A percentile compares a stretch with the other conserved stretches of the same genome.
Evolutionary conservation across 179 eudicot genomes (phyloP).

Genomic region (Drosera spatulata): DNA sequence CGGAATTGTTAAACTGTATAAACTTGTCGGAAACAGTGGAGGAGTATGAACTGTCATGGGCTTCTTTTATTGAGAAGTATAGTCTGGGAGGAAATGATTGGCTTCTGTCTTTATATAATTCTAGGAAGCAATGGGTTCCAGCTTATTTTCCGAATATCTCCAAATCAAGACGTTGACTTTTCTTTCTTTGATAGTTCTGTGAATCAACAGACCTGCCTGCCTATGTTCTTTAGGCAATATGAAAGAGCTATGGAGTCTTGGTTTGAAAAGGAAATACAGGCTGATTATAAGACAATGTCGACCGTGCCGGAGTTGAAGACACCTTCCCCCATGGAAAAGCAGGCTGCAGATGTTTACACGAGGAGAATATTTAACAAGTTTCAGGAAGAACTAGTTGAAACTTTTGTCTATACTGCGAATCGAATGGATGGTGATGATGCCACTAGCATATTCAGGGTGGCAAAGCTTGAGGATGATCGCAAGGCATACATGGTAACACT

Average conservation of each 20-base stretch:
- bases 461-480: slow-evolving; percentile 59
- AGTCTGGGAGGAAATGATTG: slow-evolving; percentile 57
- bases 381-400: slow-evolving; percentile 79
- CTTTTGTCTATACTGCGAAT: slow-evolving; percentile 75
- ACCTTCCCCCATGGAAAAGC: slow-evolving; percentile 85
- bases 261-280: slow-evolving; percentile 57
- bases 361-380: slow-evolving; percentile 56
- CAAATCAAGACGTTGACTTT: slow-evolving; percentile 32
- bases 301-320: slow-evolving; percentile 54
- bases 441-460: slow-evolving; percentile 55
- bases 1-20: slow-evolving; percentile 60
- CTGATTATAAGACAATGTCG: slow-evolving; percentile 58
- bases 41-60: slow-evolving; percentile 73
- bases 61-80: slow-evolving; percentile 42
- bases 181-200: slow-evolving; percentile 65
- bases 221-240: slow-evolving; percentile 70
- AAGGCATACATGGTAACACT: slow-evolving; percentile 52
- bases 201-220: slow-evolving; percentile 59
- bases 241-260: slow-evolving; percentile 71
- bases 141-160: slow-evolving; percentile 52
- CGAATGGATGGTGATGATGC: slow-evolving; percentile 52
- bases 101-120: slow-evolving; percentile 53
- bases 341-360: slow-evolving; percentile 60
- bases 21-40: slow-evolving; percentile 61
- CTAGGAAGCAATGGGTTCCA: slow-evolving; percentile 62